Percentiles rank a stretch among this genome's conserved stretches.
Conservation (phyloP, 2,329 filamentous ascomycete species). For the Aureobasidium subglaciale region DNA sequence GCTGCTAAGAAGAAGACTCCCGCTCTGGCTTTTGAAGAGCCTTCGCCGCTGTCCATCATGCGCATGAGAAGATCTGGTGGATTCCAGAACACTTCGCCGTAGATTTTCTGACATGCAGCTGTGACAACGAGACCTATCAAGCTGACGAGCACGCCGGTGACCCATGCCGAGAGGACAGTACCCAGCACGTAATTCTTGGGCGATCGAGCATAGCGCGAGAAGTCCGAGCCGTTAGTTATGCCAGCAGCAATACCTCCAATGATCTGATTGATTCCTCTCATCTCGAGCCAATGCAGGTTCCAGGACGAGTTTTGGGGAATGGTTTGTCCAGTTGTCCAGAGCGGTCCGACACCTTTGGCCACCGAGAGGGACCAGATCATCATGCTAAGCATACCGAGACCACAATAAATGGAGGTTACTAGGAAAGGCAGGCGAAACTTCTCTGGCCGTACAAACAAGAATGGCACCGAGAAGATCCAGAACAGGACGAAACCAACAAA, state of each 20-base stretch:
- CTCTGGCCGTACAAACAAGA: slow-evolving; percentile 3
- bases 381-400: slow-evolving; percentile 6
- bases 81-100: slow-evolving; percentile 34
- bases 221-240: slow-evolving; percentile 39
- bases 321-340: not conserved
- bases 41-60: slow-evolving; percentile 40
- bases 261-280: slow-evolving; percentile 39
- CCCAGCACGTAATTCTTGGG: slow-evolving; percentile 34
- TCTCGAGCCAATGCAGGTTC: slow-evolving; percentile 40
- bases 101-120: slow-evolving; percentile 32
- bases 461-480: not conserved
- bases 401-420: slow-evolving; percentile 5
- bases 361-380: slow-evolving; percentile 10
- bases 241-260: slow-evolving; percentile 36
- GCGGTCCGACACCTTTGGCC: slow-evolving; percentile 2
- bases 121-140: slow-evolving; percentile 39
- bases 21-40: slow-evolving; percentile 31
- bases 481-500: slow-evolving; percentile 8
- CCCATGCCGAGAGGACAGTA: slow-evolving; percentile 33
- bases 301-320: slow-evolving; percentile 19
- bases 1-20: slow-evolving; percentile 32
- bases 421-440: slow-evolving; percentile 1
- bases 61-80: slow-evolving; percentile 39
- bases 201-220: slow-evolving; percentile 36
- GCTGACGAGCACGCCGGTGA: slow-evolving; percentile 36